Evolutionary conservation across 2,329 filamentous ascomycete species (phyloP).

Genomic region (Lasiodiplodia sp.): DNA sequence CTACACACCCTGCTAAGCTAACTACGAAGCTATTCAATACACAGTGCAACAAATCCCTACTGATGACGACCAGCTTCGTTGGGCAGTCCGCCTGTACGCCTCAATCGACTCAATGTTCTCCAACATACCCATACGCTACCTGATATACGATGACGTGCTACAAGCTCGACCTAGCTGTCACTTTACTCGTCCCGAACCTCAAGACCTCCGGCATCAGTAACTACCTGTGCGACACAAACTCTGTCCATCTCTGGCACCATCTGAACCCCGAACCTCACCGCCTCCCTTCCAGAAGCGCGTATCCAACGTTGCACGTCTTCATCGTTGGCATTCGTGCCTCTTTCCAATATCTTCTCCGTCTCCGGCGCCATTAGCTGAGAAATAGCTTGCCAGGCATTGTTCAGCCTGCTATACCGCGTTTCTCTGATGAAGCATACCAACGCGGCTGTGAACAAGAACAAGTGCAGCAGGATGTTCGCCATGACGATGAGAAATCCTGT

Average conservation of each 20-base stretch:
- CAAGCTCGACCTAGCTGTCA: background rate
- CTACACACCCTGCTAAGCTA: too few relatives aligned
- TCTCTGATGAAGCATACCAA: background rate
- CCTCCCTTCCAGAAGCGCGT: too few relatives aligned
- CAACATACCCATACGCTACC: too few relatives aligned
- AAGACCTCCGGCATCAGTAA: background rate
- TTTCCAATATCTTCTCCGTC: background rate
- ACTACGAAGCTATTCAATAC: background rate
- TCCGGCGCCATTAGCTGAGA: background rate
- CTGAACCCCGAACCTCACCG: background rate
- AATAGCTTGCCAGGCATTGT: background rate
- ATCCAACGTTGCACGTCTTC: background rate
- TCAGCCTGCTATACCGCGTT: background rate
- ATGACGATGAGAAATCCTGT: background rate
- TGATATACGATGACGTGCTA: background rate
- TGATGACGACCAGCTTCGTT: too few relatives aligned
- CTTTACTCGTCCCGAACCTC: background rate
- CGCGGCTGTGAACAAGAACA: background rate
- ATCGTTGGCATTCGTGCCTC: background rate
- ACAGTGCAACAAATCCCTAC: background rate
- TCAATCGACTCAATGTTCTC: background rate
- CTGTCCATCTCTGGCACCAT: background rate
- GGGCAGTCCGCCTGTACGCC: background rate
- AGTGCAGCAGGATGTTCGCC: background rate
- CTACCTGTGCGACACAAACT: background rate